Base-by-base conservation (phyloP, 2,329 filamentous ascomycete species). In the Hymenoscyphus fraxineus region DNA sequence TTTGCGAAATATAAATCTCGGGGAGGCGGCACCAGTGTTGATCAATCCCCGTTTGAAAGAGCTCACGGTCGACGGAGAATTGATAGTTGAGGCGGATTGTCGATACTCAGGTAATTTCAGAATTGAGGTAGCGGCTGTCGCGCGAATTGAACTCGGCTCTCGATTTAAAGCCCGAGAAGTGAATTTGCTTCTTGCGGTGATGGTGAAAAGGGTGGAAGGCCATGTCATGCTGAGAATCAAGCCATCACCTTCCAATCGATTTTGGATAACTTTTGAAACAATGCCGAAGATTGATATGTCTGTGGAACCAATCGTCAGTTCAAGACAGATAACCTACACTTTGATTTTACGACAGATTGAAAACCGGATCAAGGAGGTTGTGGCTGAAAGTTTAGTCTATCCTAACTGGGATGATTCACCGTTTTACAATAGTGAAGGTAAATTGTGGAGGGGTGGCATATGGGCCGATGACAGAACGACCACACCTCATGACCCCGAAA, bases 341-440 rank as follows among this genome's bases (percentile, higher is more conserved):
- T 85, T 97, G 65, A 95, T 99, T 63, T 83, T 98, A 13, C 87
- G 93, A 59, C 92, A 96, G 66, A 98, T 99, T 65, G 95, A 99
- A 77, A 96, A 91, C 73, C 85, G 93, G 59, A 97, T 99, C 75
- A 91, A 96, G 73, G 93, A 97, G 77, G 93, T 97, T 9, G 84
- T 99, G 66, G 91, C 90, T 10, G 95, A 99, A 78, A 97, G 93
- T 1, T 77, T 98, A 22, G 95, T 99, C 1, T 81, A 89, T 63
- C 95, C 95, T 0, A 96, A 96, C 74, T 99, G 95, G 94, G 95
- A 99, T 69, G 95, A 99, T 75, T 84, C 92, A 31, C 93, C 95
- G 0, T 98, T 99, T 76, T 89, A 92, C 74, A 87, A 90, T 71
- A 98, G 93, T 0, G 83, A 88, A 63, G 81, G 85, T 64, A 92